Conservation (phyloP, 805 yeast genomes). For the Starmera dryadoides region DNA sequence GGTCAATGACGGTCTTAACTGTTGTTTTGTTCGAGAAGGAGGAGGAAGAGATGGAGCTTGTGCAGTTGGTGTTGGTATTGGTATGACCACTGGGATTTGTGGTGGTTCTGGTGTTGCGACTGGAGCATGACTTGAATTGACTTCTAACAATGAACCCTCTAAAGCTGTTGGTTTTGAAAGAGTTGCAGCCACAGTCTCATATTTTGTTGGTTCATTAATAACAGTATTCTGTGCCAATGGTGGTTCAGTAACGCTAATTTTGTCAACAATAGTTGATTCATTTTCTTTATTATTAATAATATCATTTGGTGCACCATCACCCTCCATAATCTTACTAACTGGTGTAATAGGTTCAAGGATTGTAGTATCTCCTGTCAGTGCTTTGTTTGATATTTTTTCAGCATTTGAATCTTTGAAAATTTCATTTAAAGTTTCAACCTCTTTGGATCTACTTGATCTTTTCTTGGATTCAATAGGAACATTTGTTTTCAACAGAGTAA, state of each 20-base stretch:
- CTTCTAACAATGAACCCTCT: too few species aligned
- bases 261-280: neutral
- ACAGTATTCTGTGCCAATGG: neutral
- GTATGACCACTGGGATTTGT: neutral
- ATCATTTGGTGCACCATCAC: neutral
- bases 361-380: neutral
- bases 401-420: neutral
- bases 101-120: neutral
- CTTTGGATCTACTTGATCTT: neutral
- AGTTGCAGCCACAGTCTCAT: too few species aligned
- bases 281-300: too few species aligned
- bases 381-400: too few species aligned
- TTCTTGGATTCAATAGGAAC: too few species aligned
- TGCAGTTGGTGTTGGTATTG: slow-evolving; percentile 4
- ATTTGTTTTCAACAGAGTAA: too few species aligned
- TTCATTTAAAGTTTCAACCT: neutral
- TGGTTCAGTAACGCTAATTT: neutral
- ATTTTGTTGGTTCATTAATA: too few species aligned
- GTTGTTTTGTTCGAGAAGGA: too few species aligned
- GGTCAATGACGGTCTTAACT: too few species aligned
- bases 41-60: slow-evolving; percentile 1
- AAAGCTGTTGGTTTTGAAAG: too few species aligned
- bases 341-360: neutral
- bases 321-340: neutral
- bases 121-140: too few species aligned